Percentiles rank a stretch among this genome's conserved stretches.
phyloP scores from a whole-genome alignment of 352 stramenopile species.

The Globisporangium orthogonon region DNA sequence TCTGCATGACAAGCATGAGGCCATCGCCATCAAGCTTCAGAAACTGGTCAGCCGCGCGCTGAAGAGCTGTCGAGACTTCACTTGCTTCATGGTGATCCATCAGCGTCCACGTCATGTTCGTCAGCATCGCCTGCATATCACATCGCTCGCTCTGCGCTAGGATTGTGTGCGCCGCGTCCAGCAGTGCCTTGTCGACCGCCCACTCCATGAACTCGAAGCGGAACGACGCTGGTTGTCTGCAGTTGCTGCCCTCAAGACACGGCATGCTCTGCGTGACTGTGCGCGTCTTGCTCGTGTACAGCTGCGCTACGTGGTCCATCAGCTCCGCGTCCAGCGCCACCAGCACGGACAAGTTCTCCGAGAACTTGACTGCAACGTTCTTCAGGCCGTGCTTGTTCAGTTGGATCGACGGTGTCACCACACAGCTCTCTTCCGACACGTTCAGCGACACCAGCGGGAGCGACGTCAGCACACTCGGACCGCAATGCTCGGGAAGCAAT shows the following conservation, averaged over 20 bases:
- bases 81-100: conserved; percentile 23
- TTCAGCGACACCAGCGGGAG: conserved; percentile 49
- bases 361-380: conserved; percentile 68
- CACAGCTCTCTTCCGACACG: conserved; percentile 33
- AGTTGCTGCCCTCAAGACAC: conserved; percentile 69
- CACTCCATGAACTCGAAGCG: conserved; percentile 84
- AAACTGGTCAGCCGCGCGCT: conserved; percentile 45
- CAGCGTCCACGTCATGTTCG: conserved; percentile 36
- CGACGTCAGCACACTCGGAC: conserved; percentile 39
- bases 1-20: conserved; percentile 70
- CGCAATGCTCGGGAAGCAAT: conserved; percentile 33
- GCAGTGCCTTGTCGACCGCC: conserved; percentile 61
- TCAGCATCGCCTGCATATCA: conserved; percentile 70
- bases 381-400: conserved; percentile 67
- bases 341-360: conserved; percentile 73
- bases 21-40: conserved; percentile 58
- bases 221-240: conserved; percentile 53
- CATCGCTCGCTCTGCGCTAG: conserved; percentile 55
- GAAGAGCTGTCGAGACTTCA: not conserved
- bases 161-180: conserved; percentile 65
- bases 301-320: conserved; percentile 61
- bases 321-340: conserved; percentile 73
- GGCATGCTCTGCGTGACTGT: conserved; percentile 62
- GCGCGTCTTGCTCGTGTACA: conserved; percentile 71
- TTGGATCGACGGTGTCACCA: conserved; percentile 48